Conservation (phyloP, 2,329 filamentous ascomycete species). For the Penicillium sp. region DNA sequence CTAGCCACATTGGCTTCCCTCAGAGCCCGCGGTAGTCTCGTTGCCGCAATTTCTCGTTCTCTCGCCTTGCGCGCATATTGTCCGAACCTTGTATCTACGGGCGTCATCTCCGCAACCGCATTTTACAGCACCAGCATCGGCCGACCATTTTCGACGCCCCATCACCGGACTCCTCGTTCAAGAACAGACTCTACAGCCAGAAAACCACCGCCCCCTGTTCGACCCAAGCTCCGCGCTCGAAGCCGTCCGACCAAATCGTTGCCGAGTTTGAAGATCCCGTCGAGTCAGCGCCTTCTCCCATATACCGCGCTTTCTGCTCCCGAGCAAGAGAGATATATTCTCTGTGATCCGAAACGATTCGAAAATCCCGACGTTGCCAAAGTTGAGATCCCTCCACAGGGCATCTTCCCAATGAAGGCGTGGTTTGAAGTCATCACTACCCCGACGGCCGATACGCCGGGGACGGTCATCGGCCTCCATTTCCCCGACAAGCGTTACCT, state of each 20-base stretch:
- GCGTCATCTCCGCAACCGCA: constrained; percentile 5
- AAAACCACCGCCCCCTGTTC: neutral
- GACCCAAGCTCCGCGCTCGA: neutral
- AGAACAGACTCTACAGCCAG: neutral
- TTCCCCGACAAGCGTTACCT: constrained; percentile 79
- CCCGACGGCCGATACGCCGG: constrained; percentile 81
- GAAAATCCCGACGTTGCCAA: constrained; percentile 12
- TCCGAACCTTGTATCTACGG: constrained; percentile 5
- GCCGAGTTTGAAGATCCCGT: neutral
- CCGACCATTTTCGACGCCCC: neutral
- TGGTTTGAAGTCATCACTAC: constrained; percentile 70
- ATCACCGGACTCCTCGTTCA: neutral
- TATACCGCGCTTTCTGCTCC: neutral
- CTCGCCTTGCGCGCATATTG: constrained; percentile 12
- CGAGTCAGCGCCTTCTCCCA: constrained; percentile 7
- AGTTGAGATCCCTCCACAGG: neutral
- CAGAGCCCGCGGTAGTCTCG: constrained; percentile 24
- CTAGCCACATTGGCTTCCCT: constrained; percentile 35
- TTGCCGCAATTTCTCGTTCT: constrained; percentile 25
- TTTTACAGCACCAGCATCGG: constrained; percentile 5
- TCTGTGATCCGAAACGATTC: constrained; percentile 17
- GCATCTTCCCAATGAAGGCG: constrained; percentile 57
- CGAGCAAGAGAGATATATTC: constrained; percentile 14
- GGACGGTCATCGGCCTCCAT: constrained; percentile 69
- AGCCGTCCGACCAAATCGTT: neutral